Evolutionary conservation across 2,329 filamentous ascomycete genomes (phyloP).

Genomic region (Mycosphaerelloides madeirae): DNA sequence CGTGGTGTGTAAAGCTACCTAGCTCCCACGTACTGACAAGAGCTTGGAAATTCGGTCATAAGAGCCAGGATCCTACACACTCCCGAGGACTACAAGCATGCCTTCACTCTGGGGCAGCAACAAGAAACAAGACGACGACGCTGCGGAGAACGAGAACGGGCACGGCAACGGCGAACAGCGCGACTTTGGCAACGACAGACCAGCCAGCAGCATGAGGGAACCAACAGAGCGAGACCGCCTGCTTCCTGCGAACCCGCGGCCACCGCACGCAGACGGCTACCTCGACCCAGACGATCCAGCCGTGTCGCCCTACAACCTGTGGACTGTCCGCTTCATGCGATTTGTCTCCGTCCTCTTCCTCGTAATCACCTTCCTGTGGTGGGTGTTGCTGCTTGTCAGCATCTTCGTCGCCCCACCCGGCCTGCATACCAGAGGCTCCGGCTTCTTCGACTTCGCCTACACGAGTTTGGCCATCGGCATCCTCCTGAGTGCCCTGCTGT

Average conservation of each 20-base stretch:
- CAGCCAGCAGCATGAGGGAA: slow-evolving; percentile 33
- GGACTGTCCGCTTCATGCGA: slow-evolving; percentile 77
- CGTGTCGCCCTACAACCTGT: slow-evolving; percentile 89
- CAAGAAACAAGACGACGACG: slow-evolving; percentile 41
- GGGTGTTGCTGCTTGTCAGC: slow-evolving; percentile 81
- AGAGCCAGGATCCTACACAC: slow-evolving; percentile 2
- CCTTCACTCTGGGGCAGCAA: slow-evolving; percentile 52
- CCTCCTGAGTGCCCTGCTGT: slow-evolving; percentile 71
- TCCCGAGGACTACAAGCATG: background rate
- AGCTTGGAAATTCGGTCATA: background rate
- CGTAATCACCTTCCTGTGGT: slow-evolving; percentile 78
- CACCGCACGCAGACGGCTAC: slow-evolving; percentile 60
- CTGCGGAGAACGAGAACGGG: slow-evolving; percentile 29
- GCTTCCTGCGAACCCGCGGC: slow-evolving; percentile 51
- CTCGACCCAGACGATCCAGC: slow-evolving; percentile 76
- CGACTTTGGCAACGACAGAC: slow-evolving; percentile 16
- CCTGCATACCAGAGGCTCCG: slow-evolving; percentile 81
- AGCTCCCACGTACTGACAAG: background rate
- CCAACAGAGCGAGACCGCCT: slow-evolving; percentile 62
- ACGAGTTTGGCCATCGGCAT: slow-evolving; percentile 73
- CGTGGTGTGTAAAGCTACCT: background rate
- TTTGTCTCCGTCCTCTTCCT: slow-evolving; percentile 74
- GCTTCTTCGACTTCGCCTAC: slow-evolving; percentile 84
- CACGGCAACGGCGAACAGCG: slow-evolving; percentile 28
- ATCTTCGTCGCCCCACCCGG: slow-evolving; percentile 86